A percentile compares a stretch with the other conserved stretches of the same genome.
Conservation (phyloP, 2,329 filamentous ascomycete genomes). For the Fusarium avenaceum region DNA sequence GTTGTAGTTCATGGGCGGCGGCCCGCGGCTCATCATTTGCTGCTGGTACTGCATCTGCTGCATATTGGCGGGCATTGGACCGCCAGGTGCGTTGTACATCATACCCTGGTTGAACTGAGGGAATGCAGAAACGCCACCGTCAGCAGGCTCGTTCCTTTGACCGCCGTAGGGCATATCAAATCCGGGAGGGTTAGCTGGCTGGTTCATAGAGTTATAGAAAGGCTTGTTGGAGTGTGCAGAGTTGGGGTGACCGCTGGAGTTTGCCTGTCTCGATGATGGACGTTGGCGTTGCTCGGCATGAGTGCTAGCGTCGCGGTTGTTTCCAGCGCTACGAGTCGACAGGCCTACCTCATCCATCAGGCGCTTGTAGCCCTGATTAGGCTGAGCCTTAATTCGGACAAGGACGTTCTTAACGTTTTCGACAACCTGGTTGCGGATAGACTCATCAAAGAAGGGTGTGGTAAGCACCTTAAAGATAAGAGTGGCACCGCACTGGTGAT, state of each 20-base stretch:
- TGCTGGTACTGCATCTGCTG: constrained; percentile 73
- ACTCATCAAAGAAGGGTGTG: constrained; percentile 96
- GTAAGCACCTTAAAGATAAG: constrained; percentile 99
- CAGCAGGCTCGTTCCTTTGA: constrained; percentile 66
- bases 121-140: constrained; percentile 64
- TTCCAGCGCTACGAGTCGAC: constrained; percentile 71
- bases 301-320: constrained; percentile 60
- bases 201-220: constrained; percentile 67
- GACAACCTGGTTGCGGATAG: constrained; percentile 86
- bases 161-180: constrained; percentile 68
- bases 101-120: constrained; percentile 64
- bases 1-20: constrained; percentile 68
- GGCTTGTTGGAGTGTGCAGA: constrained; percentile 61
- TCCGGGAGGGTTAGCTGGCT: constrained; percentile 55
- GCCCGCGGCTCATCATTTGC: constrained; percentile 68
- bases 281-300: constrained; percentile 66
- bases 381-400: constrained; percentile 89
- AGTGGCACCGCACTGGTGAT: constrained; percentile 92
- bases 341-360: constrained; percentile 98
- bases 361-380: constrained; percentile 96
- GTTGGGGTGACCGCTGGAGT: constrained; percentile 58
- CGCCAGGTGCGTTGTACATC: constrained; percentile 64
- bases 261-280: constrained; percentile 68
- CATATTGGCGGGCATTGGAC: constrained; percentile 62
- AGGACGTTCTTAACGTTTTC: constrained; percentile 94